Base-by-base conservation (phyloP, 2,329 filamentous ascomycete species). In the Pezicula carpinea region DNA sequence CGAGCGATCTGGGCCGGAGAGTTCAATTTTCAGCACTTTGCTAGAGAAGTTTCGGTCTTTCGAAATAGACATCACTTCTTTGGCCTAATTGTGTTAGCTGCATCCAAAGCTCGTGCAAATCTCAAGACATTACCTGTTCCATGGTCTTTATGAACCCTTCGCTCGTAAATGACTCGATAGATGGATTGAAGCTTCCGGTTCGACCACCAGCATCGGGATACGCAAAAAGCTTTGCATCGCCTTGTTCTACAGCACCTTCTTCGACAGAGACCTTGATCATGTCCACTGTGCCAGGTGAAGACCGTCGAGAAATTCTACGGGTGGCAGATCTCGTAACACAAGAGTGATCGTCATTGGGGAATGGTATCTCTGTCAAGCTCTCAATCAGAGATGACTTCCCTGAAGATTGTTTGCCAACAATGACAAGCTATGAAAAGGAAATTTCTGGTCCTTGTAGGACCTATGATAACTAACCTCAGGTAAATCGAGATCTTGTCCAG, bases 331-430 rank as follows among this genome's bases (percentile, higher is more conserved):
- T 61, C 36, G 66, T 69, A 29, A 11, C 8, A 42, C 67, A 69
- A 15, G 61, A 58, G 0, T 56, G 55, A 5, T 47, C 54, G 10
- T 60, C 60, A 1, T 65, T 59, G 0, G 62, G 64, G 29, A 69
- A 69, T 0, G 66, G 67, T 14, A 69, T 67, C 3, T 64, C 65
- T 1, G 64, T 68, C 43, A 69, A 48, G 17, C 61, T 66, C 39
- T 64, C 63, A 2, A 69, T 53, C 2, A 69, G 54, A 5, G 67
- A 68, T 0, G 67, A 69, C 19, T 69, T 69, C 3, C 66, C 66
- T 2, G 63, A 57, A 0, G 65, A 69, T 47, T 69, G 66, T 0
- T 61, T 58, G 1, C 67, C 66, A 0, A 68, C 64, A 22, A 69
- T 65, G 1, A 69, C 59, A 5, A 69, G 60, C 64, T 67, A 38